Conservation (phyloP, 768 basidiomycete species). For the Boletus speciosus region DNA sequence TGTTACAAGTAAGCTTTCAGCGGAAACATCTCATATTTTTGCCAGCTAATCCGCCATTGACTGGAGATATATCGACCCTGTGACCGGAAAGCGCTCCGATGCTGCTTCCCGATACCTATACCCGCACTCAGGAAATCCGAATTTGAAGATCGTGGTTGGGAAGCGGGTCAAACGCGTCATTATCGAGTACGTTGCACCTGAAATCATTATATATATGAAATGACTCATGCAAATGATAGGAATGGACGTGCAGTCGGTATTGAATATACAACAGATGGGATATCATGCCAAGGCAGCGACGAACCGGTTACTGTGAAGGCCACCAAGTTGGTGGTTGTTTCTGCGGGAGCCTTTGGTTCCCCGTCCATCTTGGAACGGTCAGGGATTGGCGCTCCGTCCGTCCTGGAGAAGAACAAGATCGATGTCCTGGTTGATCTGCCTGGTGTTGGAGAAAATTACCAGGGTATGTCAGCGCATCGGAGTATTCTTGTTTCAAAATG, state of each 20-base stretch:
- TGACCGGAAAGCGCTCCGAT: slow-evolving; percentile 34
- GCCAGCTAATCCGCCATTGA: neutral
- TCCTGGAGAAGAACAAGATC: slow-evolving; percentile 49
- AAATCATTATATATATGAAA: too few relatives aligned
- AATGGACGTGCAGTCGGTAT: slow-evolving; percentile 37
- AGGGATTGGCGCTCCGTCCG: slow-evolving; percentile 57
- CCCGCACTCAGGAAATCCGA: slow-evolving; percentile 26
- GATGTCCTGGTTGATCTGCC: slow-evolving; percentile 58
- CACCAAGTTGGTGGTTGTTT: slow-evolving; percentile 44
- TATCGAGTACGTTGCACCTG: neutral
- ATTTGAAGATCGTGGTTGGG: slow-evolving; percentile 32
- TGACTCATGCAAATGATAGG: slow-evolving; percentile 12
- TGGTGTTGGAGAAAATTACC: slow-evolving; percentile 72
- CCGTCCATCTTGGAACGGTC: slow-evolving; percentile 58
- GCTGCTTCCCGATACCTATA: slow-evolving; percentile 38
- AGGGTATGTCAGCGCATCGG: slow-evolving; percentile 33
- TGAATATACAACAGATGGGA: slow-evolving; percentile 31
- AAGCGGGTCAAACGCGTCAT: slow-evolving; percentile 12
- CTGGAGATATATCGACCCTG: slow-evolving; percentile 49
- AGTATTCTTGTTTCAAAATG: neutral
- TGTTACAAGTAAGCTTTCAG: slow-evolving; percentile 12
- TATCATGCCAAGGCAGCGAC: slow-evolving; percentile 15
- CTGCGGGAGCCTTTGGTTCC: slow-evolving; percentile 54
- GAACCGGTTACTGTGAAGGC: slow-evolving; percentile 26
- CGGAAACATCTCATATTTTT: too few relatives aligned